Base-by-base conservation (phyloP, 2,329 filamentous ascomycete species). In the Colletotrichum sansevieriae region DNA sequence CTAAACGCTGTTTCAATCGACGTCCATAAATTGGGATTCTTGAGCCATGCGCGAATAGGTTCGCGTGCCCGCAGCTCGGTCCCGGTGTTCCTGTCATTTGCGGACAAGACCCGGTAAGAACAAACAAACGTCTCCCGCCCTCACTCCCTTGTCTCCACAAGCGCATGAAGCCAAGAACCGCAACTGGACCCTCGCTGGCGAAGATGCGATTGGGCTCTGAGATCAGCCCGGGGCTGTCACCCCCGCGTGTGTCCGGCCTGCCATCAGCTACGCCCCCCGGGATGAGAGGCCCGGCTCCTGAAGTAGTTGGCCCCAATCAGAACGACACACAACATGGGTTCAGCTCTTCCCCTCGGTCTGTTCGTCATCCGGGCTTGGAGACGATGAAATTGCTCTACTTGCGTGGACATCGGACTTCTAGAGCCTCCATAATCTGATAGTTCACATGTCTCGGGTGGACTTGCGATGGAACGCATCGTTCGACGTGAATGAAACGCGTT, bases 171-270 rank as follows among this genome's bases (percentile, higher is more conserved):
- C 55, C 62, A 65, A 33, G 44, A 35, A 3, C 33, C n/a, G 41
- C 18, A 25, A 18, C 22, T 22, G 11, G 18, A 62, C 18, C 29
- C 37, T 13, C n/a, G 41, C 22, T 18, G 22, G 18, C 15, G 20
- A 35, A 56, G 49, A 69, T 57, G 49, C 66, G 66, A 69, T 61
- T 69, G 66, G 66, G n/a, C 49, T 62, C 43, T 49, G 55, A 49
- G 55, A 61, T 44, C 43, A 15, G 33, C 47, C 54, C 46, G 46
- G 65, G 65, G 44, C 29, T 51, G 41, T n/a, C 20, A 39, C 37
- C 41, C 39, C 49, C 56, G 35, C 39, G 41, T 59, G 22, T 65
- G 61, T 59, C 54, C 47, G 41, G 58, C 47, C 41, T 51, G 55
- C 62, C 66, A 59, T 39, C 41, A 20, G 62, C 55, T 65, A 62